Evolutionary conservation across 1,284 basidiomycete genomes (phyloP).

Genomic region (Ganoderma lingzhi): DNA sequence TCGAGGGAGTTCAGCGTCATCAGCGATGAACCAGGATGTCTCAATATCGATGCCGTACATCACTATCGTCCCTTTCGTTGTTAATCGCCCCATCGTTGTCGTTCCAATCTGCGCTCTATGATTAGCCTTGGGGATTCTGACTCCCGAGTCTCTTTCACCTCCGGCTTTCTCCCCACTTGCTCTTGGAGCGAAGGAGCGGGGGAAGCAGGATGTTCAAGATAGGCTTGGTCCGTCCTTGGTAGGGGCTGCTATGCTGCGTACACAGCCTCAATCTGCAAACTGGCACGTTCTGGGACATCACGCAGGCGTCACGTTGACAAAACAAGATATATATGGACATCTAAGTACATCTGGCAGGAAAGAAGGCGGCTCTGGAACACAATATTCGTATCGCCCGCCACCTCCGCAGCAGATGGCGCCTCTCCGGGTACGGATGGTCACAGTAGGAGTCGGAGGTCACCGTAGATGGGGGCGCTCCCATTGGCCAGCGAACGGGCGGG

Average conservation of each 20-base stretch:
- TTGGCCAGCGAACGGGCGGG: slow-evolving; percentile 17
- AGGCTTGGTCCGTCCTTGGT: slow-evolving; percentile 15
- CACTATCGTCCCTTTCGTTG: not conserved
- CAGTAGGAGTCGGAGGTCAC: not conserved
- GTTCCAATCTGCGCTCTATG: not conserved
- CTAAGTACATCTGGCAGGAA: not conserved
- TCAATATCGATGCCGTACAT: not conserved
- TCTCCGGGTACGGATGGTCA: not conserved
- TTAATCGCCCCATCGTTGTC: not conserved
- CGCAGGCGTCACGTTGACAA: not conserved
- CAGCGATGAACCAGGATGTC: not conserved
- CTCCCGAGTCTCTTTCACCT: not conserved
- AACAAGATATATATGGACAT: not conserved
- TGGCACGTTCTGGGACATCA: slow-evolving; percentile 2
- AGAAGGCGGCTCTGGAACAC: slow-evolving; percentile 1
- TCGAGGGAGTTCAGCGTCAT: not conserved
- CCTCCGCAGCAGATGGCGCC: not conserved
- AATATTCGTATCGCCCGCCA: not conserved
- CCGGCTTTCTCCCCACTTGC: not conserved
- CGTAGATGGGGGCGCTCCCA: not conserved
- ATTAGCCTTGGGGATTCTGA: not conserved
- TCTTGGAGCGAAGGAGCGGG: slow-evolving; percentile 4
- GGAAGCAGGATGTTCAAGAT: not conserved
- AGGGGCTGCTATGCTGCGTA: not conserved
- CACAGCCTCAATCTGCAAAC: slow-evolving; percentile 10